Base-by-base conservation (phyloP, 768 basidiomycete genomes). In the Lyophyllum decastes region DNA sequence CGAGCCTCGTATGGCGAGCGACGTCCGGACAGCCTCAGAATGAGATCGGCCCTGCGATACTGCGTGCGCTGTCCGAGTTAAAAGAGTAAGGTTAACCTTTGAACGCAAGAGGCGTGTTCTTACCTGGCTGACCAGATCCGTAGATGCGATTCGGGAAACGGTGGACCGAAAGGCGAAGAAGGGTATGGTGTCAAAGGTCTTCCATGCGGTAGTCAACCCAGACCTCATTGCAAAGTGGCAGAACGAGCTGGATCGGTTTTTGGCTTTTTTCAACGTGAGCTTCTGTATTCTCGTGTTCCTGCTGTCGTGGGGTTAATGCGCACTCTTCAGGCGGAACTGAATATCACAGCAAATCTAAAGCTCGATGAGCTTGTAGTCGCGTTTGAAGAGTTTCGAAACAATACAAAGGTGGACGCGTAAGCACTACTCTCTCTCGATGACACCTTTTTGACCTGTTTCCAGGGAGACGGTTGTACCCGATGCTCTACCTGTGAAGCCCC, bases 211-310 rank as follows among this genome's bases (percentile, higher is more conserved):
- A 1, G 16, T 62, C 2, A 55, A 63, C 30, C 58, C 54, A 55
- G n/a, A n/a, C n/a, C n/a, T n/a, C n/a, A n/a, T n/a, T n/a, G n/a
- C n/a, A n/a, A n/a, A n/a, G n/a, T n/a, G 58, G 61, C 41, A 35
- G 26, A 41, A 52, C 10, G 61, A 58, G 14, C 44, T 62, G 21
- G 27, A 59, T 27, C 54, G 25, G 1, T 44, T 49, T 7, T 24
- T 63, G 0, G 21, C 16, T 24, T 34, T 60, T 4, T 57, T 63
- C n/a, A 63, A 58, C 21, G 61, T 60, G 7, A 54, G 44, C 27
- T 11, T 41, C n/a, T n/a, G n/a, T n/a, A n/a, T n/a, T n/a, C n/a
- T n/a, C n/a, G n/a, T n/a, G n/a, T n/a, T n/a, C n/a, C n/a, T n/a
- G n/a, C n/a, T n/a, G n/a, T n/a, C n/a, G n/a, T n/a, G n/a, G n/a